Evolutionary conservation across 768 basidiomycete genomes (phyloP).

Genomic region (Tylopilus balloui): DNA sequence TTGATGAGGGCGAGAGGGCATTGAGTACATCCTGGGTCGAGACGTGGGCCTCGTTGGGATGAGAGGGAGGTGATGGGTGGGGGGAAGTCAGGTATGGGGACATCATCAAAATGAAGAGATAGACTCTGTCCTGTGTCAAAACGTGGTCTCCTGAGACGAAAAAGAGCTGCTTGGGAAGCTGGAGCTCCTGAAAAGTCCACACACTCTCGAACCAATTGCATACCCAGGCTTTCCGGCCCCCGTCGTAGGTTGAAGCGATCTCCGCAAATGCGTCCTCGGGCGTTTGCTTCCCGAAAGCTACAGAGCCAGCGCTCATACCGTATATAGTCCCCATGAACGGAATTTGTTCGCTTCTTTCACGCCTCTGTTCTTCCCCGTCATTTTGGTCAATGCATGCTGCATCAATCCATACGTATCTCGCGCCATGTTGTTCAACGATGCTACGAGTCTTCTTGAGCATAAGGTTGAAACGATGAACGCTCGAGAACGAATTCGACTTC

Average conservation of each 20-base stretch:
- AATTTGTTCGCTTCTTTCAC: neutral
- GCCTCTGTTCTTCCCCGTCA: neutral
- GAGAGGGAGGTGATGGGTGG: neutral
- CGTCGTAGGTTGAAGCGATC: slow-evolving; percentile 1
- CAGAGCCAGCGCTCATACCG: slow-evolving; percentile 5
- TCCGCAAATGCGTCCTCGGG: neutral
- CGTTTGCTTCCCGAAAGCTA: slow-evolving; percentile 7
- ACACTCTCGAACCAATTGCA: slow-evolving; percentile 14
- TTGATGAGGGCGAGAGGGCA: slow-evolving; percentile 7
- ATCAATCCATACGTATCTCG: slow-evolving; percentile 9
- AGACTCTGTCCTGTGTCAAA: slow-evolving; percentile 4
- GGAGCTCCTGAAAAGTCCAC: slow-evolving; percentile 15
- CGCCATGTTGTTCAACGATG: neutral
- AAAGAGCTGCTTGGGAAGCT: slow-evolving; percentile 2
- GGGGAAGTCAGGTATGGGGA: slow-evolving; percentile 8
- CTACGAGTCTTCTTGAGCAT: neutral
- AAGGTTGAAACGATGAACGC: slow-evolving; percentile 1
- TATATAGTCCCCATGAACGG: slow-evolving; percentile 7
- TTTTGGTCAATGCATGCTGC: slow-evolving; percentile 8
- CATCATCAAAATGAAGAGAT: slow-evolving; percentile 8
- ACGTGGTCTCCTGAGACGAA: slow-evolving; percentile 9
- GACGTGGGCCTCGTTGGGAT: neutral
- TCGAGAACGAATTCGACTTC: slow-evolving; percentile 6
- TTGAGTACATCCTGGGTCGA: slow-evolving; percentile 9
- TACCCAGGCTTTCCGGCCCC: slow-evolving; percentile 9